phyloP scores from a whole-genome alignment of 202 grass and related monocot genomes.

The Schoenoplectus triqueter region DNA sequence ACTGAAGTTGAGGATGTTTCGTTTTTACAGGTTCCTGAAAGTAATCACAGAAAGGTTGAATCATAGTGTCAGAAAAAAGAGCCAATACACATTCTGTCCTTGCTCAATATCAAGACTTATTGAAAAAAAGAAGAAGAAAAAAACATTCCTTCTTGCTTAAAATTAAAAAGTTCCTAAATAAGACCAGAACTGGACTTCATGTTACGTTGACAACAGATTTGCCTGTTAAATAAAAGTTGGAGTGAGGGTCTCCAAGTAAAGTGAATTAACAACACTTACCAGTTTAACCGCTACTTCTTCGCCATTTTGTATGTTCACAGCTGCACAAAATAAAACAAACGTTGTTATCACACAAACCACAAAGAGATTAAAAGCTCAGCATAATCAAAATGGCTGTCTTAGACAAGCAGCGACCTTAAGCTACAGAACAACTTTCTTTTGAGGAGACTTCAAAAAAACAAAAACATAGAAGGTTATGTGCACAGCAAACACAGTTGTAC shows the following conservation, averaged over 20 bases:
- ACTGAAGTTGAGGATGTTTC: slow-evolving; percentile 97
- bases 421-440: not conserved
- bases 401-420: not conserved
- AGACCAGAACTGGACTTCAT: slow-evolving; percentile 10
- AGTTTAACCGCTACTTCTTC: slow-evolving; percentile 96
- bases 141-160: not conserved
- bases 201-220: slow-evolving; percentile 30
- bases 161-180: not conserved
- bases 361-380: not conserved
- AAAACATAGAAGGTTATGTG: not conserved
- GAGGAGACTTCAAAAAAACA: slow-evolving; percentile 5
- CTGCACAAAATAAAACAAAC: slow-evolving; percentile 42
- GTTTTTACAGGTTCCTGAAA: slow-evolving; percentile 90
- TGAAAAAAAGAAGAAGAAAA: not conserved
- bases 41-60: slow-evolving; percentile 39
- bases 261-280: slow-evolving; percentile 49
- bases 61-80: slow-evolving; percentile 5
- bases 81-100: slow-evolving; percentile 8
- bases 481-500: not conserved
- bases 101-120: slow-evolving; percentile 6
- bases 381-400: not conserved
- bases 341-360: slow-evolving; percentile 16
- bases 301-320: slow-evolving; percentile 76
- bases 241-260: not conserved
- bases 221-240: not conserved